These are phyloP conservation scores for Kluyveromyces starmeri DNA, from an alignment of 805 yeast species.

Conservation along the genomic window DNA sequence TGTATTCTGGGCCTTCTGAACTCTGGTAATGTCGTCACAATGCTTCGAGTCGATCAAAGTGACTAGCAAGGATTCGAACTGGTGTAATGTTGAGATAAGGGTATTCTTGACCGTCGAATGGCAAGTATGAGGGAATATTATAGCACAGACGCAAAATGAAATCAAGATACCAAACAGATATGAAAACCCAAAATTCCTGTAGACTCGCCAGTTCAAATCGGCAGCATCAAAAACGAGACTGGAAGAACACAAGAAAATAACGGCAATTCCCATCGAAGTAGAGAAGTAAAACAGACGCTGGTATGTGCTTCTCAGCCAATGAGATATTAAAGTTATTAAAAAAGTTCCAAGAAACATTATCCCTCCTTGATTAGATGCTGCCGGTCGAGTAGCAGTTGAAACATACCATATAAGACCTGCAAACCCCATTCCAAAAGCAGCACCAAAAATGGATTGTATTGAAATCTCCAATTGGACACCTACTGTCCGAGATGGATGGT, in stretches of 20 bases:
- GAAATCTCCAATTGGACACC: conserved; percentile 43
- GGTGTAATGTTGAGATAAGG: conserved; percentile 18
- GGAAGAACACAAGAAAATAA: conserved; percentile 31
- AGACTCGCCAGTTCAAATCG: conserved; percentile 27
- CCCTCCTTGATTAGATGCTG: conserved; percentile 38
- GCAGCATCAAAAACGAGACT: conserved; percentile 12
- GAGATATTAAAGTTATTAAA: conserved; percentile 30
- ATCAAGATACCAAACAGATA: conserved; percentile 36
- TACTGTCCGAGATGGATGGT: conserved; percentile 39
- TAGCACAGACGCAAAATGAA: conserved; percentile 29
- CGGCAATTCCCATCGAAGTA: conserved; percentile 29
- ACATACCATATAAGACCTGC: conserved; percentile 35
- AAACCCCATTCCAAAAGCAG: conserved; percentile 37
- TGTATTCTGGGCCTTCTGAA: conserved; percentile 19
- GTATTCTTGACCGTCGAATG: conserved; percentile 26
- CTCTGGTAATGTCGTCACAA: conserved; percentile 12
- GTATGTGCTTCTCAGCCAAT: conserved; percentile 36
- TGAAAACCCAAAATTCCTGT: conserved; percentile 38
- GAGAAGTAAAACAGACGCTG: conserved; percentile 34
- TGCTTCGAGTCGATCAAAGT: conserved; percentile 14
- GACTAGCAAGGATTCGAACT: conserved; percentile 21
- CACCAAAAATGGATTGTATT: conserved; percentile 32
- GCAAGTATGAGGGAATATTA: conserved; percentile 36
- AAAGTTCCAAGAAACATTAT: conserved; percentile 35
- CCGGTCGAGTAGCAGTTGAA: conserved; percentile 33